Percentiles rank a stretch among this genome's conserved stretches.
phyloP scores from a whole-genome alignment of 768 basidiomycete species.

The Grammothele lineata region DNA sequence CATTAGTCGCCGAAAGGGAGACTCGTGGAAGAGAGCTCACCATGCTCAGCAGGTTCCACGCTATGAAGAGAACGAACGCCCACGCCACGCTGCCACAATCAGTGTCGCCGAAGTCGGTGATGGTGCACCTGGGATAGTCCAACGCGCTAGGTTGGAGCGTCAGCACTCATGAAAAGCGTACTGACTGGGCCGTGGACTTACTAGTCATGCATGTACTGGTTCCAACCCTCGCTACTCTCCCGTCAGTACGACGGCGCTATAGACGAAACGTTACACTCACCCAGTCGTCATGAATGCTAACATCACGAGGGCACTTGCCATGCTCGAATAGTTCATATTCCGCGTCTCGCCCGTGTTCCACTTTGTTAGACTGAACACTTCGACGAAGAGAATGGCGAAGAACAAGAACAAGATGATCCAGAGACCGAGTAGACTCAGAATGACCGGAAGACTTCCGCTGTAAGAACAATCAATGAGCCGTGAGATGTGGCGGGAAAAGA shows the following conservation, averaged over 20 bases:
- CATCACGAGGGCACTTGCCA: constrained; percentile 83
- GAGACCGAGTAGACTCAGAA: constrained; percentile 76
- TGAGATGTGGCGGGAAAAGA: constrained; percentile 11
- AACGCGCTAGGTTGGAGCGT: constrained; percentile 50
- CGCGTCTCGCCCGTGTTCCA: constrained; percentile 68
- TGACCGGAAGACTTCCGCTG: constrained; percentile 83
- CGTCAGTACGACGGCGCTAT: constrained; percentile 26
- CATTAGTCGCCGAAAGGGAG: neutral
- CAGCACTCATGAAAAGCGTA: neutral
- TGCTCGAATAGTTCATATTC: constrained; percentile 73
- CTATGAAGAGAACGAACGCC: constrained; percentile 85
- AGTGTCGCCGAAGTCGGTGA: constrained; percentile 46
- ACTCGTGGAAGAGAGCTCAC: constrained; percentile 35
- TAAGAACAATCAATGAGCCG: too few species aligned
- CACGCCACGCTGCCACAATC: constrained; percentile 87
- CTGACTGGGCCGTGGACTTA: constrained; percentile 33
- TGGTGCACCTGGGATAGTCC: constrained; percentile 78
- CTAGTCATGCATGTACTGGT: constrained; percentile 97
- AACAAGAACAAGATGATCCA: constrained; percentile 92
- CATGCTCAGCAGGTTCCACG: constrained; percentile 96
- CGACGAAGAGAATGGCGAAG: constrained; percentile 83
- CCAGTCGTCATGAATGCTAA: constrained; percentile 90
- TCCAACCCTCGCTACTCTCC: constrained; percentile 98
- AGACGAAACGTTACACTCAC: constrained; percentile 39
- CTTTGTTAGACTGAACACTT: constrained; percentile 89